Evolutionary conservation across 257 asterid genomes (phyloP).

Genomic region (Scutellaria galericulata): DNA sequence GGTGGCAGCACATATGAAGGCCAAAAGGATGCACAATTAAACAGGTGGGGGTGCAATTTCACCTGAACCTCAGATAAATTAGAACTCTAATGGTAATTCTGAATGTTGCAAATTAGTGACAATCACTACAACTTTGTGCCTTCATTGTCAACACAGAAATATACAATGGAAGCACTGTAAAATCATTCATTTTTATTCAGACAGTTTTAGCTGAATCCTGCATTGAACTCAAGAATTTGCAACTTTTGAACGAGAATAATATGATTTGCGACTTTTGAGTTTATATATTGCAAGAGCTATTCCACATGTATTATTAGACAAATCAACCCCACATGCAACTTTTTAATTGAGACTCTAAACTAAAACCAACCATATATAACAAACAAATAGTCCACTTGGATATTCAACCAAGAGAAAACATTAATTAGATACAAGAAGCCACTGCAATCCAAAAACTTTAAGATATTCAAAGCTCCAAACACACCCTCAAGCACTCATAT

Average conservation of each 20-base stretch:
- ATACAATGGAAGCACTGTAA: slow-evolving; percentile 16
- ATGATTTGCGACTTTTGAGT: not conserved
- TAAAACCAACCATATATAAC: not conserved
- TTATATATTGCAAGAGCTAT: not conserved
- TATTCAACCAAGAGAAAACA: not conserved
- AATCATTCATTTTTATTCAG: not conserved
- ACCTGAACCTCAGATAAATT: not conserved
- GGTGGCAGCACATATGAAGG: slow-evolving; percentile 18
- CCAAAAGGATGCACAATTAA: not conserved
- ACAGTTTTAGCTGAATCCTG: not conserved
- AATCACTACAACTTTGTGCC: slow-evolving; percentile 1
- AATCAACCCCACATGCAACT: not conserved
- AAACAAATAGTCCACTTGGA: not conserved
- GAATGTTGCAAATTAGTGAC: slow-evolving; percentile 4
- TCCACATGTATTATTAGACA: not conserved
- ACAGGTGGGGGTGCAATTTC: not conserved
- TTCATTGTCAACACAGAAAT: not conserved
- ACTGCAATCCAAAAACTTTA: not conserved
- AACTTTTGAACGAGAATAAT: not conserved
- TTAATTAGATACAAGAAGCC: not conserved
- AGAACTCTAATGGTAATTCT: not conserved
- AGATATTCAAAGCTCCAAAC: not conserved
- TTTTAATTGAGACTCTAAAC: not conserved
- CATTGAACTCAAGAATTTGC: not conserved
- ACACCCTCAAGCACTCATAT: not conserved